Conservation (phyloP, 2,329 filamentous ascomycete genomes). For the Annulohypoxylon truncatum region DNA sequence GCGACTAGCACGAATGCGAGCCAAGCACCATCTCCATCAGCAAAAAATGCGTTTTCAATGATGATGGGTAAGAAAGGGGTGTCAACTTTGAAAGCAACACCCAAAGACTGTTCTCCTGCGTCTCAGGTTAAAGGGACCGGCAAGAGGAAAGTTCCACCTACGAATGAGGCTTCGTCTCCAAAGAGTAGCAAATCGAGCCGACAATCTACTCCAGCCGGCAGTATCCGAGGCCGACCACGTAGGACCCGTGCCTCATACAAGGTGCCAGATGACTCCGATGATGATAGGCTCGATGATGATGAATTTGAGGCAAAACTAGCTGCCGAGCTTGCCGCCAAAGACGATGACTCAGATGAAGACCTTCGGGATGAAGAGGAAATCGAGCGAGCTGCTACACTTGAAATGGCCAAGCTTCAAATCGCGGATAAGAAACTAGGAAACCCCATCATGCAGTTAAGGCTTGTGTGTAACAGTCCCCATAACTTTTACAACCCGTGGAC, state of each 20-base stretch:
- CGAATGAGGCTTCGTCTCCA: conserved; percentile 50
- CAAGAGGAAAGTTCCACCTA: conserved; percentile 54
- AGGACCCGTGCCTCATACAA: conserved; percentile 62
- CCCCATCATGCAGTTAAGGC: conserved; percentile 87
- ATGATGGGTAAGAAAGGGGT: conserved; percentile 62
- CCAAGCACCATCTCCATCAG: conserved; percentile 38
- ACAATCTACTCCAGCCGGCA: conserved; percentile 76
- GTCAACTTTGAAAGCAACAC: conserved; percentile 40
- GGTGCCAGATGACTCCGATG: conserved; percentile 69
- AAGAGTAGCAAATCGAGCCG: conserved; percentile 83
- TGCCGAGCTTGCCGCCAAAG: conserved; percentile 63
- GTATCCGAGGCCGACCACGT: conserved; percentile 59
- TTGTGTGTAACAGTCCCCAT: conserved; percentile 93
- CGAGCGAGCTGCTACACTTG: conserved; percentile 74
- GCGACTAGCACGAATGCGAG: conserved; percentile 49
- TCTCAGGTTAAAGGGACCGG: conserved; percentile 40
- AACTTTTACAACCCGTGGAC: conserved; percentile 97
- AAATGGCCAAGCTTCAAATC: conserved; percentile 89
- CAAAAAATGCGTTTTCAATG: conserved; percentile 62
- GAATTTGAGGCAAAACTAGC: conserved; percentile 86
- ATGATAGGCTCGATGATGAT: conserved; percentile 77
- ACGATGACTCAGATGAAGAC: conserved; percentile 52
- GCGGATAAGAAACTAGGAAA: conserved; percentile 92
- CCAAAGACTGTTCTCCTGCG: conserved; percentile 28
- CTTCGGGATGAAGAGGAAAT: conserved; percentile 68